Base-by-base conservation (phyloP, 1,284 basidiomycete species). In the Trametes versicolor region DNA sequence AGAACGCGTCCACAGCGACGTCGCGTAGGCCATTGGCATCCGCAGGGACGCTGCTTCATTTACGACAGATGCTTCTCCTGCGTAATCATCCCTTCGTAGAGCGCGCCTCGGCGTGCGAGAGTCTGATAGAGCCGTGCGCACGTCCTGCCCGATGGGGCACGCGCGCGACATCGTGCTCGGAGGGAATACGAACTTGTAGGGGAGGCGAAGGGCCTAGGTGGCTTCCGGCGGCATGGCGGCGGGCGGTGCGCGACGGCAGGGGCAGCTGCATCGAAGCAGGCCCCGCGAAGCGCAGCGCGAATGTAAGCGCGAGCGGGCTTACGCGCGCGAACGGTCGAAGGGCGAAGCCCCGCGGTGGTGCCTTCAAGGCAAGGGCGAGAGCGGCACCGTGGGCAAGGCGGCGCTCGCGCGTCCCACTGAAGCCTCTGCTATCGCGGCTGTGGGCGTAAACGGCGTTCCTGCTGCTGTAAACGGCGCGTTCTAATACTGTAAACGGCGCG, bases 111-210 rank as follows among this genome's bases (percentile, higher is more conserved):
- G 29, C 29, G 29, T 32, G 29, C 8, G 29, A 8, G 29, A 39
- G 39, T 27, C 17, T 34, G 29, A 47, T 17, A 54, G 48, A 49
- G n/a, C 52, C 52, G 52, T 54, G 59, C 32, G 41, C 39, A 19
- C 50, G 51, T 34, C 39, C 25, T 51, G 57, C 52, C 47, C 17
- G n/a, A 36, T 27, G 32, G 13, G 43, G 49, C 32, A 37, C 45
- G 10, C n/a, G 37, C 17, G 34, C 56, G 63, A 52, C 63, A 57
- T 17, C 52, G n/a, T 39, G 63, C 63, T 64, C 58, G 63, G 58
- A 60, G 50, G 63, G 63, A 64, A 64, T n/a, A 17, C 49, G 58
- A n/a, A n/a, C 63, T 64, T 53, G 63, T 53, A 60, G 50, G 63
- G 63, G 60, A 64, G 3, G 17, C 49, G 58, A 51, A 50, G 36